Conservation (phyloP, 495 filamentous ascomycete genomes). For the Lichina pygmaea region DNA sequence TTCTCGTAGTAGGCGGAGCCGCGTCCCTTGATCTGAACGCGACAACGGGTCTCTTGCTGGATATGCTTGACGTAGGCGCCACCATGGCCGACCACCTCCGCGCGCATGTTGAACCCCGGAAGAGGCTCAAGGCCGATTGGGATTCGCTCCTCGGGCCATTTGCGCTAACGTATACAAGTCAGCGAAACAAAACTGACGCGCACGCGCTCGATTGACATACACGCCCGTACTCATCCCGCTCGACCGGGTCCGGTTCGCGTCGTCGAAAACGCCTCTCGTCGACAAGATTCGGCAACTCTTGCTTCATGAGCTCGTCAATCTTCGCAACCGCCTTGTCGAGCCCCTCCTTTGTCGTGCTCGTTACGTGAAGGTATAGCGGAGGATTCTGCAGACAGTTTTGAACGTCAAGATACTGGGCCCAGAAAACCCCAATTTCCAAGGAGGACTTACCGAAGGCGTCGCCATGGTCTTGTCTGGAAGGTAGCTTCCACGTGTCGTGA, state of each 20-base stretch:
- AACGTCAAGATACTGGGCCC: neutral
- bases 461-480: slow-evolving; percentile 96
- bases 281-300: slow-evolving; percentile 82
- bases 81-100: slow-evolving; percentile 80
- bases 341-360: slow-evolving; percentile 74
- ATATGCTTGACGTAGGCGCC: slow-evolving; percentile 94
- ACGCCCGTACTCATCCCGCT: slow-evolving; percentile 81
- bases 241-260: slow-evolving; percentile 65
- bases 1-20: slow-evolving; percentile 88
- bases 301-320: slow-evolving; percentile 87
- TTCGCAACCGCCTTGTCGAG: slow-evolving; percentile 63
- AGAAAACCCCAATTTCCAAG: neutral
- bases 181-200: slow-evolving; percentile 9
- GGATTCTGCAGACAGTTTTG: slow-evolving; percentile 38
- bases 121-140: slow-evolving; percentile 72
- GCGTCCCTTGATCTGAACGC: slow-evolving; percentile 91
- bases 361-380: slow-evolving; percentile 82
- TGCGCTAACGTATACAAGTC: slow-evolving; percentile 30
- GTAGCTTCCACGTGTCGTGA: slow-evolving; percentile 89
- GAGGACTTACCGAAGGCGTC: slow-evolving; percentile 49
- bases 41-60: slow-evolving; percentile 75
- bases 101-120: slow-evolving; percentile 86
- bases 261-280: slow-evolving; percentile 86
- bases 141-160: slow-evolving; percentile 96
- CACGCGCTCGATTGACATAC: slow-evolving; percentile 21